Evolutionary conservation across 768 basidiomycete species (phyloP).

Genomic region (Leccinum barrowsii): DNA sequence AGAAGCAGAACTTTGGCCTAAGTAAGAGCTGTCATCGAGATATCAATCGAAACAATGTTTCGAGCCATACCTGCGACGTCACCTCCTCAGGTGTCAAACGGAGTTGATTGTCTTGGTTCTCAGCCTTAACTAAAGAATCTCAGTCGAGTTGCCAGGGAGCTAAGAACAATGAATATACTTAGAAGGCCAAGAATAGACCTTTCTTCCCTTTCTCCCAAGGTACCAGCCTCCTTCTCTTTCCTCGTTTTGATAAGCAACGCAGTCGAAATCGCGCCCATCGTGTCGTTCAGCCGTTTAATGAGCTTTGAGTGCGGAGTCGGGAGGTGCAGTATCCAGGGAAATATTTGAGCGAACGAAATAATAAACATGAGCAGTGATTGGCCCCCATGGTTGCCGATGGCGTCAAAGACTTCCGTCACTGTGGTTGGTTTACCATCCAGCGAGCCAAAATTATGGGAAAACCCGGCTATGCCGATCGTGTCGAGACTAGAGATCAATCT

Average conservation of each 20-base stretch:
- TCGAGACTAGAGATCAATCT: conserved; percentile 33
- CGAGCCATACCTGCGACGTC: conserved; percentile 26
- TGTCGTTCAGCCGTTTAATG: conserved; percentile 24
- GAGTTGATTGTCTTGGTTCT: conserved; percentile 26
- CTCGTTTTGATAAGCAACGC: conserved; percentile 31
- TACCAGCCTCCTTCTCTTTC: conserved; percentile 31
- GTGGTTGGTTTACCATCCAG: conserved; percentile 34
- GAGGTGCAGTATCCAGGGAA: conserved; percentile 32
- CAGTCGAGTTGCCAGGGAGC: background rate
- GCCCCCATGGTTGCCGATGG: conserved; percentile 14
- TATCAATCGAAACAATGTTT: background rate
- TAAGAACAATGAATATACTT: conserved; percentile 17
- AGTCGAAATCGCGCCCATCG: conserved; percentile 33
- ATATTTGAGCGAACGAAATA: conserved; percentile 23
- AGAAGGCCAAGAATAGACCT: conserved; percentile 38
- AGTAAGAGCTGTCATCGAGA: background rate
- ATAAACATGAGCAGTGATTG: conserved; percentile 6
- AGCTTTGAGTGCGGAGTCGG: conserved; percentile 30
- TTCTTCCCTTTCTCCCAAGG: conserved; percentile 29
- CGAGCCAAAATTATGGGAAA: conserved; percentile 43
- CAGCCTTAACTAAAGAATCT: conserved; percentile 34
- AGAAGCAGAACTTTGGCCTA: conserved; percentile 38
- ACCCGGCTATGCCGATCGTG: conserved; percentile 42
- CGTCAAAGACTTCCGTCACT: conserved; percentile 27
- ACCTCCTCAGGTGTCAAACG: conserved; percentile 41